Evolutionary conservation across 306 rosid species (phyloP).

Genomic region (Corylus avellana): DNA sequence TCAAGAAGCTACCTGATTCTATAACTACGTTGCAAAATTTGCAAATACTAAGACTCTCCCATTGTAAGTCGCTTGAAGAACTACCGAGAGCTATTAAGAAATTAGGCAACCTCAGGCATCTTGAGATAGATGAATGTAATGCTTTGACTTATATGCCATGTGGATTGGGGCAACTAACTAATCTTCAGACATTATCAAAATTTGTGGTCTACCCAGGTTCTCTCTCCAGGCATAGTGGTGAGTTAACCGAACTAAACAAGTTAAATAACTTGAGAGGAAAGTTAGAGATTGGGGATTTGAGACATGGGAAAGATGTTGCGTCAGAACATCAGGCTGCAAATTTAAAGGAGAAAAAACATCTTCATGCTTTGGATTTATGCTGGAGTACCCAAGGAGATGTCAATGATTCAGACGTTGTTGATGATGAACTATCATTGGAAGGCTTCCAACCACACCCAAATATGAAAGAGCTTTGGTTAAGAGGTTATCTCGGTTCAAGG

Average conservation of each 20-base stretch:
- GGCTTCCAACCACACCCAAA: too few relatives aligned
- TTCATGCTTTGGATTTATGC: neutral
- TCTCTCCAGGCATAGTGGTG: too few relatives aligned
- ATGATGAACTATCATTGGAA: too few relatives aligned
- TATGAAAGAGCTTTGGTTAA: too few relatives aligned
- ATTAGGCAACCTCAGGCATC: slow-evolving; percentile 21
- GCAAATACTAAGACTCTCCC: slow-evolving; percentile 23
- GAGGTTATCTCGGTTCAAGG: neutral
- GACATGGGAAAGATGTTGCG: neutral
- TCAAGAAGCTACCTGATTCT: slow-evolving; percentile 20
- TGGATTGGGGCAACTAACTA: slow-evolving; percentile 17
- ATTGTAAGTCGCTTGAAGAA: slow-evolving; percentile 4
- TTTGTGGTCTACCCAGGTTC: too few relatives aligned
- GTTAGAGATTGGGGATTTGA: neutral
- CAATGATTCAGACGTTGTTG: too few relatives aligned
- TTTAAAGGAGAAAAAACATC: slow-evolving; percentile 9
- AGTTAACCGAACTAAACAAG: slow-evolving; percentile 17
- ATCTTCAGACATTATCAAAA: slow-evolving; percentile 29
- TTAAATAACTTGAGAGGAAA: slow-evolving; percentile 32
- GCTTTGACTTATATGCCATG: slow-evolving; percentile 19
- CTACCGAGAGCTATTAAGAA: slow-evolving; percentile 25
- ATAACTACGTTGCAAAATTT: slow-evolving; percentile 19
- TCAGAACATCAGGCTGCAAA: neutral
- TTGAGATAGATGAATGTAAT: slow-evolving; percentile 26
- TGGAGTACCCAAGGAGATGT: neutral